Evolutionary conservation across 257 asterid species (phyloP).

Genomic region (Craterostigma plantagineum): DNA sequence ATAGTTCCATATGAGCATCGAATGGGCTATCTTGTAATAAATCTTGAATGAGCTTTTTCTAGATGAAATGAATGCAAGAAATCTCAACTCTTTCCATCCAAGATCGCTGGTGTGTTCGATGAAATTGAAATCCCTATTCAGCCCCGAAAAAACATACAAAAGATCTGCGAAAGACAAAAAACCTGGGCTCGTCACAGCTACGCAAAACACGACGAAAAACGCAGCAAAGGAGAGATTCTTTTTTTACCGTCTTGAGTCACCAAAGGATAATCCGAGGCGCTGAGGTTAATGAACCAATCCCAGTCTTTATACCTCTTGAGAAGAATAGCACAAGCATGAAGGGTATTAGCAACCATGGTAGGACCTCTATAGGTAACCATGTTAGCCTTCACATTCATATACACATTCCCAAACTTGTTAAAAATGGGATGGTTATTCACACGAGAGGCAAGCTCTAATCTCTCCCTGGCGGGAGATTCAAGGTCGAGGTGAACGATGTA

Average conservation of each 20-base stretch:
- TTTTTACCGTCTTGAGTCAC: slow-evolving; percentile 3
- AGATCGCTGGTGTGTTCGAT: background rate
- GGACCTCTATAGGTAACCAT: slow-evolving; percentile 2
- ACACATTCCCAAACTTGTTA: background rate
- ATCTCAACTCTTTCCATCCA: background rate
- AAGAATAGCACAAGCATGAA: slow-evolving; percentile 2
- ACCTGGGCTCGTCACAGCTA: background rate
- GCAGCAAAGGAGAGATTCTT: background rate
- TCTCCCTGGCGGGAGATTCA: slow-evolving; percentile 2
- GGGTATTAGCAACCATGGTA: background rate
- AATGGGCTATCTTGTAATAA: no score
- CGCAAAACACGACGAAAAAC: background rate
- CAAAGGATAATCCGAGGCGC: slow-evolving; percentile 1
- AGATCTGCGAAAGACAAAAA: background rate
- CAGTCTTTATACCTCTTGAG: slow-evolving; percentile 1
- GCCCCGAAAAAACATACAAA: background rate
- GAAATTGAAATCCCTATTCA: background rate
- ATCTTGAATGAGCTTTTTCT: no score
- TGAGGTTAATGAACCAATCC: slow-evolving; percentile 3
- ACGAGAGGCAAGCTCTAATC: slow-evolving; percentile 1
- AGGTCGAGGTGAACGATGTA: slow-evolving; percentile 1
- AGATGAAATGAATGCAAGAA: background rate
- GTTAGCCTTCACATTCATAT: background rate
- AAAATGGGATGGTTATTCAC: background rate
- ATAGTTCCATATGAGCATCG: no score